These are phyloP conservation scores for Neospora caninum DNA, from an alignment of 169 alveolate species.

Conservation along the genomic window DNA sequence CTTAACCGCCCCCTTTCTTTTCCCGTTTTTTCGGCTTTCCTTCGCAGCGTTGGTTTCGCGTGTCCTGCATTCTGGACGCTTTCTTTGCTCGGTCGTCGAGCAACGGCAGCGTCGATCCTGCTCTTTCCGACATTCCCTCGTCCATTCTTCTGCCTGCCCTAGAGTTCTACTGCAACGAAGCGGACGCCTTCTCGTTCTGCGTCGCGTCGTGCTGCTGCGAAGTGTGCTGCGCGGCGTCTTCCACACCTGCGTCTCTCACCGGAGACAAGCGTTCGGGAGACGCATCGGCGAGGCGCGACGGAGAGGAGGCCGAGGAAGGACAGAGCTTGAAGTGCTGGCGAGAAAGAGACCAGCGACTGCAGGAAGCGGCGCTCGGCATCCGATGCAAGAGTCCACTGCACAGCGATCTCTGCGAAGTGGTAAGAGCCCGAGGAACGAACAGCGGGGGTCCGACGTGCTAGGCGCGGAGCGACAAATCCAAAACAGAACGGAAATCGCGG, in stretches of 20 bases:
- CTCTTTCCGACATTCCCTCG: constrained; percentile 40
- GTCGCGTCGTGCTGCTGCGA: constrained; percentile 59
- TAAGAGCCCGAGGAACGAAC: background rate
- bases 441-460: background rate
- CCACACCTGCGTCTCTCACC: no score
- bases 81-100: constrained; percentile 50
- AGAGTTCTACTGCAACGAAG: constrained; percentile 54
- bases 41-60: constrained; percentile 63
- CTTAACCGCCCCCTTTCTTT: background rate
- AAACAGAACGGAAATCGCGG: background rate
- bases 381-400: constrained; percentile 31
- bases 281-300: background rate
- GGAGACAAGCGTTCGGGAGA: background rate
- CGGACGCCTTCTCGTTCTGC: constrained; percentile 45
- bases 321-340: constrained; percentile 28
- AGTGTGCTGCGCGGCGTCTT: background rate
- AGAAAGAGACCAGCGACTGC: constrained; percentile 22
- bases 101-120: constrained; percentile 39
- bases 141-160: constrained; percentile 64
- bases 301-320: background rate
- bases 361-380: constrained; percentile 27
- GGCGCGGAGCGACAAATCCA: background rate
- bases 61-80: constrained; percentile 35
- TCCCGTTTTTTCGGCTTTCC: background rate
- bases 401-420: constrained; percentile 62